Evolutionary conservation across 352 stramenopile species (phyloP), one percentile per base, ranked within the genome.

Genomic region (Blastocystis sp.): DNA sequence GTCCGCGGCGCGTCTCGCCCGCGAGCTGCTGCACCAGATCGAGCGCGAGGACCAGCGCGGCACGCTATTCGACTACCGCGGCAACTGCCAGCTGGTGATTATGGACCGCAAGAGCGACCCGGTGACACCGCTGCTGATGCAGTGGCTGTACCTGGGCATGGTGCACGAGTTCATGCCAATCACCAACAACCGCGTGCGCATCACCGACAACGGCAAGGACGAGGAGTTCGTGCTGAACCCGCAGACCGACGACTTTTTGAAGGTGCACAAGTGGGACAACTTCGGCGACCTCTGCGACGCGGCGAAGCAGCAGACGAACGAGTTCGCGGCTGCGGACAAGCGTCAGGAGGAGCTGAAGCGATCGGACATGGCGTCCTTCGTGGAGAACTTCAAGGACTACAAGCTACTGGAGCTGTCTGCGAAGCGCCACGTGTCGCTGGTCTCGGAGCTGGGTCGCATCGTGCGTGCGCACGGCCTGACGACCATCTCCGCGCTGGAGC

Each of bases 361-460:
- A 76, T 96, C 93, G 87, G 96, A 98, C 89, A 99, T 99, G 96
- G 96, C 98, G 89, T 89, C 90, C 21, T 98, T 98, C 87, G 92
- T 99, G 91, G 94, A 99, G 61, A 96, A 95, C 84, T 98, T 97
- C 88, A 94, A 95, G 9, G 93, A 96, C 44, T 94, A 98, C 86
- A 89, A 95, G 65, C 95, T 94, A 72, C 91, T 97, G 88, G 96
- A 91, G 0, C 93, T 97, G 69, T 97, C 95, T 44, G 95, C 98
- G 4, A 97, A 93, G 40, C 99, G 99, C 90, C 96, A 99, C 89
- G 95, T 99, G 71, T 96, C 96, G 46, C 91, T 99, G 63, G 97
- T 98, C 91, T 93, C 93, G 67, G 96, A 99, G 88, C 89, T 99
- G 32, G 93, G 93, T 49, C 91, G 96, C n/a, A 91, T 97, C 36